Base-by-base conservation (phyloP, 805 yeast species). In the Cyberlindnera amylophila region DNA sequence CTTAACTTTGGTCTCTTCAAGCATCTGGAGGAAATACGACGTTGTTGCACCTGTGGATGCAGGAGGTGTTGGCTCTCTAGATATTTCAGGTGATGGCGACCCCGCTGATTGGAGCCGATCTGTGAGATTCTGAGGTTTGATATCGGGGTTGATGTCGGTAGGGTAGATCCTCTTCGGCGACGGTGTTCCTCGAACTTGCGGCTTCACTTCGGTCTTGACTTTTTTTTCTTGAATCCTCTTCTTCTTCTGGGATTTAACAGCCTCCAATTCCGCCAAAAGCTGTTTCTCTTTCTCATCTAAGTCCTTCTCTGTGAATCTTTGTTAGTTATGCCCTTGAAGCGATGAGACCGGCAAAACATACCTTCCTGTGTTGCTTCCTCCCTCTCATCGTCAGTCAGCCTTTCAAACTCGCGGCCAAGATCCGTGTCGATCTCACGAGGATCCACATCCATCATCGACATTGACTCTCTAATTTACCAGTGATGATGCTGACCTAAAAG, bases 21-120 rank as follows among this genome's bases (percentile, higher is more conserved):
- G 58, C 15, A 52, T 52, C n/a, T 64, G 51, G 11, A 61, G 50
- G 38, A 69, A 69, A 48, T 65, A 66, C 2, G 66, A 47, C 1
- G 60, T 42, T 4, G 66, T 46, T 42, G 55, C 41, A 49, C 5
- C 14, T 12, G 32, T 6, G 6, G 42, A 15, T 24, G 31, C 11
- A 16, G 32, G 30, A 16, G 32, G 30, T 4, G 19, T 3, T 19
- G 60, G 8, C 49, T 47, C 33, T 59, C 9, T 17, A 2, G 12
- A 6, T 33, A 18, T 13, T 17, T n/a, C 30, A 14, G 37, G 16
- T 18, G 29, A 18, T 34, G 21, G 16, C 14, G 18, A 4, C 6
- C 36, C 13, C 8, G 38, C 32, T 21, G 24, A 19, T n/a, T 35
- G 30, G 8, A 34, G 32, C 23, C 29, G 32, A 17, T 40, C 24